Evolutionary conservation across 169 alveolate genomes (phyloP), one percentile per base, ranked within the genome.

Genomic region (Plasmodium ovale): DNA sequence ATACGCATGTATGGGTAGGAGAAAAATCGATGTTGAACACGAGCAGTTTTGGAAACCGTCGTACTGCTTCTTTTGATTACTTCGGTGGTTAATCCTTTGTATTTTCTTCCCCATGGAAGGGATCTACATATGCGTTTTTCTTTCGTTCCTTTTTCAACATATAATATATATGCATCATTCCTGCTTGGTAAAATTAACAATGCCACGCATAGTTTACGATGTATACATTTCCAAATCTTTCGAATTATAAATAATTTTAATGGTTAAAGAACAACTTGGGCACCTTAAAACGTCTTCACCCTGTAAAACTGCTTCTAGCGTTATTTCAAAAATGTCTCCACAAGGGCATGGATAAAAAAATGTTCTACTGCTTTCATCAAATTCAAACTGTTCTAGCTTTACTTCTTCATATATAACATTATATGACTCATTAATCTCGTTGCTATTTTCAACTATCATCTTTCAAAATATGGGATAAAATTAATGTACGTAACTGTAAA

Each of bases 321-420:
- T 87, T 35, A 94, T 92, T 91, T 90, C 64, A 87, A 96, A 96
- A 64, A 88, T 92, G 62, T 96, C 98, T 37, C 98, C 98, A 73
- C 98, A 96, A 5, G 98, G 98, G 68, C 98, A 96, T 5, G 97
- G 97, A 71, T 94, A 96, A 64, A 72, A 91, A 70, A 96, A 94
- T 7, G 92, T 91, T 44, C 92, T 92, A 16, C 49, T 65, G 19
- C 91, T 92, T 62, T 87, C 93, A 72, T 94, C 97, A 56, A 92
- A 94, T 39, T 96, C 97, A 95, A 96, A 94, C 62, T 96, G 97
- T 88, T 94, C 97, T 23, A 96, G 94, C 71, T 96, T 97, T 29
- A 96, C 90, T 87, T 96, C 97, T 77, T 96, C 98, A 74, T 96
- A 96, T 64, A 82, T 82, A 82, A 82, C 90, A 69, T 82, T 49